phyloP scores from a whole-genome alignment of 1,139 yeast genomes.

The Martiniozyma asiatica region DNA sequence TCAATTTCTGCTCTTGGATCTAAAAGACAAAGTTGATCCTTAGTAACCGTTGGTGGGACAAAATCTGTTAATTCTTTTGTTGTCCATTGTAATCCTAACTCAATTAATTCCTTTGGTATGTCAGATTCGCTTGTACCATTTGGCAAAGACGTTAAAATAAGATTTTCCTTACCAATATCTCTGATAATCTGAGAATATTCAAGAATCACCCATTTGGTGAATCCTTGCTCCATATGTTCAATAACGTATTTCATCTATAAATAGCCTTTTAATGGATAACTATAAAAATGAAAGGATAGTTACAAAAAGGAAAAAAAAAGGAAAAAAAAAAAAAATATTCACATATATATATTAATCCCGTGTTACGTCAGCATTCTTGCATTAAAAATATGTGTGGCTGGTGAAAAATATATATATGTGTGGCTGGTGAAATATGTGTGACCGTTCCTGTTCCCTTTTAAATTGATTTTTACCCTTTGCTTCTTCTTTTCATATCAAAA shows the following conservation, averaged over 20 bases:
- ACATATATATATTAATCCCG: no score
- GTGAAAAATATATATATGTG: no score
- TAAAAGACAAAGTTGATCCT: constrained; percentile 53
- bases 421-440: no score
- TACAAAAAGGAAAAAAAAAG: constrained; percentile 1
- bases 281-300: background rate
- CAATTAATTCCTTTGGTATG: constrained; percentile 50
- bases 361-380: no score
- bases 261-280: background rate
- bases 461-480: no score
- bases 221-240: constrained; percentile 96
- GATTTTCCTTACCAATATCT: constrained; percentile 70
- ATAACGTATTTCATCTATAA: constrained; percentile 75
- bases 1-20: constrained; percentile 81
- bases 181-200: constrained; percentile 75
- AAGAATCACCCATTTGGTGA: constrained; percentile 88
- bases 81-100: constrained; percentile 73
- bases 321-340: no score
- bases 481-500: constrained; percentile 1
- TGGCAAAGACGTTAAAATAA: constrained; percentile 71
- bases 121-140: constrained; percentile 44
- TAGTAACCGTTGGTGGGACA: constrained; percentile 38
- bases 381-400: no score
- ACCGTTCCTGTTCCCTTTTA: no score
- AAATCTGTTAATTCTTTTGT: constrained; percentile 35